These are phyloP conservation scores for Adansonia grandidieri DNA, from an alignment of 441 rosid species.

Conservation along the genomic window DNA sequence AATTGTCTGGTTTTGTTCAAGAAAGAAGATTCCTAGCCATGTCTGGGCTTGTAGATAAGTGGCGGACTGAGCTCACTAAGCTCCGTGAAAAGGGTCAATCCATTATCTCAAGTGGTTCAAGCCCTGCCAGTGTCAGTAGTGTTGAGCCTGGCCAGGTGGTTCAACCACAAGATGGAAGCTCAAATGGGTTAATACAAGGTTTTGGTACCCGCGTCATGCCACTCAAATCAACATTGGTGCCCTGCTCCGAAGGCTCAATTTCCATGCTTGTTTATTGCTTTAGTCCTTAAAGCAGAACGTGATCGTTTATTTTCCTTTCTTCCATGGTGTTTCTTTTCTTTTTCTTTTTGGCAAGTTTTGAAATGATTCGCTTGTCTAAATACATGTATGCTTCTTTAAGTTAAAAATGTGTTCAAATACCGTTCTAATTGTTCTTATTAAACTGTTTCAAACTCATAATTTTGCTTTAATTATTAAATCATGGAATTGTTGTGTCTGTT, in stretches of 20 bases:
- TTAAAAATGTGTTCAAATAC: not conserved
- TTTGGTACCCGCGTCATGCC: conserved; percentile 23
- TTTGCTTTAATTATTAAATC: not conserved
- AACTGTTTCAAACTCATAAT: not conserved
- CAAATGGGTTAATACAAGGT: conserved; percentile 24
- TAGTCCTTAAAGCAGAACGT: conserved; percentile 33
- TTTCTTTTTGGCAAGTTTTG: not conserved
- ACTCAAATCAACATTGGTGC: not conserved
- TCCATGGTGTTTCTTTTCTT: not conserved
- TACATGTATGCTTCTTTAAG: not conserved
- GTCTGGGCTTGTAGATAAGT: conserved; percentile 56
- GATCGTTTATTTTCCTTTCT: not conserved
- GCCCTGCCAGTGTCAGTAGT: not conserved
- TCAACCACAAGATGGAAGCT: not conserved
- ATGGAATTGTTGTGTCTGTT: not conserved
- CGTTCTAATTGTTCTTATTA: not conserved
- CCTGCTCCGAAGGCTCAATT: conserved; percentile 49
- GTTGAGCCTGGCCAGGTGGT: not conserved
- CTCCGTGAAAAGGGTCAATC: conserved; percentile 48
- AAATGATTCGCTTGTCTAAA: not conserved
- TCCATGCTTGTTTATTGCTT: conserved; percentile 50
- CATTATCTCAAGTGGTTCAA: conserved; percentile 30
- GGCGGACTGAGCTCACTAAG: conserved; percentile 48
- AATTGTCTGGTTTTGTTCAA: not conserved
- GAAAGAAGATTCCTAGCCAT: conserved; percentile 26